Evolutionary conservation across 2,329 filamentous ascomycete genomes (phyloP).

Genomic region (Colletotrichum noveboracense): DNA sequence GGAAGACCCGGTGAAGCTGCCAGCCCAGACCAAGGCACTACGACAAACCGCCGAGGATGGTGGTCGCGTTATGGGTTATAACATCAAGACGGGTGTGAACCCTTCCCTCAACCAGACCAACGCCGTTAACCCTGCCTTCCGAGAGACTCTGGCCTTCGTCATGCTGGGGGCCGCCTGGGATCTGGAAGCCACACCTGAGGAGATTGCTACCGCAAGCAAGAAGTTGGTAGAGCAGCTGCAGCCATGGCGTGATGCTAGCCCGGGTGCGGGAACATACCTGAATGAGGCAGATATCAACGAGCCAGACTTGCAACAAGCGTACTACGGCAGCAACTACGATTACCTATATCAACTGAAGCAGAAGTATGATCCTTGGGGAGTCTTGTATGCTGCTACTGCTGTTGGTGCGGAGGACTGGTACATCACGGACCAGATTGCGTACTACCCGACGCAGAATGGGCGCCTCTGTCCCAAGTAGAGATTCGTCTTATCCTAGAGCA

Average conservation of each 20-base stretch:
- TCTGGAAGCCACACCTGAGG: conserved; percentile 26
- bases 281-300: conserved; percentile 41
- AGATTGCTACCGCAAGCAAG: conserved; percentile 27
- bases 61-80: conserved; percentile 20
- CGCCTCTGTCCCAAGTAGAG: not conserved
- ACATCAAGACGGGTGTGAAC: conserved; percentile 24
- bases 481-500: accelerated
- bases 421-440: not conserved
- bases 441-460: not conserved
- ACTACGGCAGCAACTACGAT: conserved; percentile 39
- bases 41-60: conserved; percentile 9
- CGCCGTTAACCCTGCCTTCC: conserved; percentile 43
- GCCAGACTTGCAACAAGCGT: conserved; percentile 38
- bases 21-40: conserved; percentile 27
- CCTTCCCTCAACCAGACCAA: conserved; percentile 36
- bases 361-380: conserved; percentile 36
- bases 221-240: conserved; percentile 29
- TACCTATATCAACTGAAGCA: conserved; percentile 39
- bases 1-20: conserved; percentile 22
- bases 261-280: conserved; percentile 30
- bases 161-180: conserved; percentile 30
- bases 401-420: conserved; percentile 44
- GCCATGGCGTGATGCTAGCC: conserved; percentile 27
- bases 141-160: conserved; percentile 40
- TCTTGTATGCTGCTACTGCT: conserved; percentile 40